Conservation (phyloP, 106 monocot genomes). For the Dendrobium officinale region DNA sequence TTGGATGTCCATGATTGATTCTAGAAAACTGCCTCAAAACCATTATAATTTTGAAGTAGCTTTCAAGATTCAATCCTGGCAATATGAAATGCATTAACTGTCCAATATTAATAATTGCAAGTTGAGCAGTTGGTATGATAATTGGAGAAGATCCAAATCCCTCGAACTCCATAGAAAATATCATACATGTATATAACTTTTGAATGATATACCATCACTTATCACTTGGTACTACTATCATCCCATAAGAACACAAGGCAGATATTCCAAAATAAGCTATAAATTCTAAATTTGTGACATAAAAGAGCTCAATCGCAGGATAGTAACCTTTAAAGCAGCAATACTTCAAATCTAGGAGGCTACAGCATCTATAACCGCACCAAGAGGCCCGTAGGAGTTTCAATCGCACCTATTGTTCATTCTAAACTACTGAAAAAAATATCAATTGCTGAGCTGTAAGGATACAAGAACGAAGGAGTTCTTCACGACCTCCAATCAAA, state of each 20-base stretch:
- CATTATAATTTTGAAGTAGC: background rate
- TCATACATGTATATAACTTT: background rate
- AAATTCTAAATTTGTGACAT: background rate
- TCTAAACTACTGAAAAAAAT: background rate
- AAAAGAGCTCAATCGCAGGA: background rate
- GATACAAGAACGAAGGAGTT: background rate
- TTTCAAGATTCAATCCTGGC: background rate
- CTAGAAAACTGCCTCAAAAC: background rate
- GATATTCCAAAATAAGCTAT: background rate
- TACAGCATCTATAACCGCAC: background rate
- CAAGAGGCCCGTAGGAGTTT: background rate
- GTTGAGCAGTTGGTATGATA: background rate
- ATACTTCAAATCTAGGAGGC: background rate
- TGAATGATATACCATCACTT: background rate
- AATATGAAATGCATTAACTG: too few relatives aligned
- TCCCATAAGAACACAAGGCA: background rate
- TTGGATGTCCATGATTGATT: background rate
- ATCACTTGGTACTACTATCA: background rate
- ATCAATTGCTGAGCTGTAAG: background rate
- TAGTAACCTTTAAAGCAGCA: background rate
- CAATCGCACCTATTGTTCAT: background rate
- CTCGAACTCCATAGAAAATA: background rate
- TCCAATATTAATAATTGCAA: too few relatives aligned
- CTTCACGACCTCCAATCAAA: background rate
- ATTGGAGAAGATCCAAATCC: background rate